Base-by-base conservation (phyloP, 306 rosid species). In the Lathyrus sativus region DNA sequence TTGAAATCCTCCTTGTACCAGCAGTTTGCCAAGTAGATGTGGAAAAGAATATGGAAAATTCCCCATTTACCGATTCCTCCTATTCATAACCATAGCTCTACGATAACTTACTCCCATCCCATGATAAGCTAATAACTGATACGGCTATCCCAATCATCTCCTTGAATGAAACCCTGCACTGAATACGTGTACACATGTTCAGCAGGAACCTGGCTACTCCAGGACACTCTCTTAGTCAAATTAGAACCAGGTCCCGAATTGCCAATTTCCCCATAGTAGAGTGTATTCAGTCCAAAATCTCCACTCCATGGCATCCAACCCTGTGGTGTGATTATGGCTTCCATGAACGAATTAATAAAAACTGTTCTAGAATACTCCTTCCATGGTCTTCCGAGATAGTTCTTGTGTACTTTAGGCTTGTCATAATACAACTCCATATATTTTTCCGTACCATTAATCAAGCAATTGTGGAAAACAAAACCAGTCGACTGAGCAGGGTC, bases 381-480 rank as follows among this genome's bases (percentile, higher is more conserved):
- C 98, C 98, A 93, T 2, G 98, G 98, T 85, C 98, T 90, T 33
- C 98, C 98, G 76, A 93, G 72, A 87, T 59, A 93, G 81, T 86
- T 90, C 60, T 49, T 88, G 84, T 93, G 97, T 37, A 76, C 88
- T 49, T 58, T 4, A 35, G 97, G 97, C 33, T 90, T 93, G 85
- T 83, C 85, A 50, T 73, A 1, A 54, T 86, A 93, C 81, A 90
- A 72, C 29, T 51, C 74, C 95, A 93, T 82, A 73, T 90, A 93
- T 46, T 93, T 88, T 53, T 86, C 79, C 0, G 97, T 93, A 15
- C 97, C 99, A 57, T 93, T 93, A 37, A 93, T 24, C 79, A 62
- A 45, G 74, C 96, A 93, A 65, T 86, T 90, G 6, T 79, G 80
- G 76, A 93, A 93, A 50, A 93, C 90, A 28, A 90, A 88, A 7